Conservation (phyloP, 163 green algal genomes). For the Coccomyxa subellipsoidea region DNA sequence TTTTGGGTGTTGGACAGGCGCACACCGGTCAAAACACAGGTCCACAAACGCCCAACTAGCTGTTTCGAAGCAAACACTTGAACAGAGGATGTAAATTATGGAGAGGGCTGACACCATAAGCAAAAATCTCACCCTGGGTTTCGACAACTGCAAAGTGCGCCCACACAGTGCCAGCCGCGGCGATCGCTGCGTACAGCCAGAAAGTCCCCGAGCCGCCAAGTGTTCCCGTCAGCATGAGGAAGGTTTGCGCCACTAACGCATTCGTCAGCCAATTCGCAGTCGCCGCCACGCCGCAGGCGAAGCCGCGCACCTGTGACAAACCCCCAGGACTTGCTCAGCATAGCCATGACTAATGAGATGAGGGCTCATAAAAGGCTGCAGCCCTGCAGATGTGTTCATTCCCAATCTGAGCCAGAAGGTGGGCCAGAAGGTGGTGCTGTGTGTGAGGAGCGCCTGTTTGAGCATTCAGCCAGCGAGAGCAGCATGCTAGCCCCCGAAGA, state of each 20-base stretch:
- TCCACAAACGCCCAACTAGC: too few species aligned
- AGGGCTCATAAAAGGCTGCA: neutral
- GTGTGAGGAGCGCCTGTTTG: too few species aligned
- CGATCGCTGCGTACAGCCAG: slow-evolving; percentile 44
- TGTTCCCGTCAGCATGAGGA: slow-evolving; percentile 44
- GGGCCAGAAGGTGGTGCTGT: too few species aligned
- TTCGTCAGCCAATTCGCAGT: slow-evolving; percentile 74
- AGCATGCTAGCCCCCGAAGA: neutral
- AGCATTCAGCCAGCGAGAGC: neutral
- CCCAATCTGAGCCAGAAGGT: neutral
- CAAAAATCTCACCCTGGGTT: slow-evolving; percentile 37
- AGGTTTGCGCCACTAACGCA: slow-evolving; percentile 57
- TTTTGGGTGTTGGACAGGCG: too few species aligned
- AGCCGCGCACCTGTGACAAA: slow-evolving; percentile 38
- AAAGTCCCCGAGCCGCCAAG: slow-evolving; percentile 50
- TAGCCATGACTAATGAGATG: neutral
- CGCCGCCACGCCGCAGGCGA: slow-evolving; percentile 51
- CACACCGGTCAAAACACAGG: too few species aligned
- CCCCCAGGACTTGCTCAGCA: neutral
- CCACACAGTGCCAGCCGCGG: slow-evolving; percentile 43
- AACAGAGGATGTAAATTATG: too few species aligned
- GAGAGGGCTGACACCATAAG: too few species aligned
- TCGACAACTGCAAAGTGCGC: slow-evolving; percentile 49
- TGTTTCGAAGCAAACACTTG: too few species aligned
- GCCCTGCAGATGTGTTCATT: neutral